These are phyloP conservation scores for Allomyces arbusculus DNA, from an alignment of 192 early-diverging fungal genomes.

Conservation along the genomic window DNA sequence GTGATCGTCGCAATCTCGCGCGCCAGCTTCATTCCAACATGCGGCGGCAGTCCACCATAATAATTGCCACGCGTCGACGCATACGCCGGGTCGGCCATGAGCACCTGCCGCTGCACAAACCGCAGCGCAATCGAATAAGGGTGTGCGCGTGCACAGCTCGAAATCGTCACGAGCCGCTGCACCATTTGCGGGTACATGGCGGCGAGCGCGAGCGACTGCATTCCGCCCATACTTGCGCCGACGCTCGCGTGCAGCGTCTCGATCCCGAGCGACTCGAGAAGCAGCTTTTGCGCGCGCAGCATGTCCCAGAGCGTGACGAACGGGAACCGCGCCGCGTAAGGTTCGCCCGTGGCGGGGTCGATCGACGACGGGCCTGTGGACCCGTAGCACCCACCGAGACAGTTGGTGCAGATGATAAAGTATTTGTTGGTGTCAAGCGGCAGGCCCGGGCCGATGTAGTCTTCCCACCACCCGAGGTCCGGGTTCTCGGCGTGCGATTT, in stretches of 20 bases:
- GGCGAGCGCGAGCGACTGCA: conserved; percentile 76
- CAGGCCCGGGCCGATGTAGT: conserved; percentile 77
- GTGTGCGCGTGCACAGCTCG: conserved; percentile 80
- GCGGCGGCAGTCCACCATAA: conserved; percentile 68
- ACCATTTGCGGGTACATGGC: conserved; percentile 67
- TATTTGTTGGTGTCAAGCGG: conserved; percentile 85
- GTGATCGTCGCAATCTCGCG: conserved; percentile 58
- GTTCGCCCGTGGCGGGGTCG: conserved; percentile 48
- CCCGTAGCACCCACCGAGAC: conserved; percentile 89
- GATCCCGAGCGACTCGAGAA: conserved; percentile 64
- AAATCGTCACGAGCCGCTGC: conserved; percentile 58
- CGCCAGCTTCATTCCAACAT: conserved; percentile 89
- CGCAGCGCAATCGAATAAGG: conserved; percentile 89
- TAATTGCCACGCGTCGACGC: conserved; percentile 61
- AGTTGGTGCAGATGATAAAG: conserved; percentile 90
- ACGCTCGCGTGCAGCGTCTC: conserved; percentile 67
- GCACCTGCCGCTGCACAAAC: conserved; percentile 72
- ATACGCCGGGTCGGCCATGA: conserved; percentile 59
- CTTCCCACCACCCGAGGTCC: conserved; percentile 88
- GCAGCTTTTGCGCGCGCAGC: conserved; percentile 77
- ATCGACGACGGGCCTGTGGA: conserved; percentile 75
- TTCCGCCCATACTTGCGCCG: conserved; percentile 88
- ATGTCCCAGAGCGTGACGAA: conserved; percentile 86
- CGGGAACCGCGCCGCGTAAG: conserved; percentile 80
- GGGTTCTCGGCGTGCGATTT: conserved; percentile 61